Base-by-base conservation (phyloP, 441 rosid species). In the Rhodomyrtus psidioides region DNA sequence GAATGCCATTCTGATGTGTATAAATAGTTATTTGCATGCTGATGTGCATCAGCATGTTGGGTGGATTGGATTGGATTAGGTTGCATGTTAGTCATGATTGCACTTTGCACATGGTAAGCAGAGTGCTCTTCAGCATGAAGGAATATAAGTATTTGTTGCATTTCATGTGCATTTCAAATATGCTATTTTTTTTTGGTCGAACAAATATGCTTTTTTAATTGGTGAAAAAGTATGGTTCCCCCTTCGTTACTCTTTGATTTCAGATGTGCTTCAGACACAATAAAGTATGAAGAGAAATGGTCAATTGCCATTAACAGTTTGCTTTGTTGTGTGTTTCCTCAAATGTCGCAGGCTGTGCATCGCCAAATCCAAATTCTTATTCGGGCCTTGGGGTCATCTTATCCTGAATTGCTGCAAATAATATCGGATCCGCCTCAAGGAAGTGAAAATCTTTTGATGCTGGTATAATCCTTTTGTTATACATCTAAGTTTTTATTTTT, bases 401-500 rank as follows among this genome's bases (percentile, higher is more conserved):
- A 90, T 88, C 88, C 93, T 87, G 98, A 95, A 84, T 91, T 98
- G 92, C 95, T 98, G 55, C 93, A 56, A 62, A 91, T 97, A 89
- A 92, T 98, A 93, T 95, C 99, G 83, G 95, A 96, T 89, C 99
- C 99, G 27, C 99, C 99, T 81, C 95, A 93, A 91, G 99, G 99
- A 93, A 96, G 99, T 90, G 99, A 98, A 92, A 94, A 96, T 93
- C 96, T 98, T 87, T 91, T 98, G 92, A 94, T 93, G 84, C 91
- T 94, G 93, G 99, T 98, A 91, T 85, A 82, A 88, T 83, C 55
- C 51, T 28, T 60, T 28, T 39, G 46, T 54, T 34, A 6, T 23
- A 55, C 10, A 10, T 58, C 26, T 85, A 53, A 60, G 88, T 88
- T 86, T 79, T 59, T 44, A 60, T 87, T 86, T 82, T 59, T 59